Base-by-base conservation (phyloP, 2,329 filamentous ascomycete genomes). In the Colletotrichum higginsianum region DNA sequence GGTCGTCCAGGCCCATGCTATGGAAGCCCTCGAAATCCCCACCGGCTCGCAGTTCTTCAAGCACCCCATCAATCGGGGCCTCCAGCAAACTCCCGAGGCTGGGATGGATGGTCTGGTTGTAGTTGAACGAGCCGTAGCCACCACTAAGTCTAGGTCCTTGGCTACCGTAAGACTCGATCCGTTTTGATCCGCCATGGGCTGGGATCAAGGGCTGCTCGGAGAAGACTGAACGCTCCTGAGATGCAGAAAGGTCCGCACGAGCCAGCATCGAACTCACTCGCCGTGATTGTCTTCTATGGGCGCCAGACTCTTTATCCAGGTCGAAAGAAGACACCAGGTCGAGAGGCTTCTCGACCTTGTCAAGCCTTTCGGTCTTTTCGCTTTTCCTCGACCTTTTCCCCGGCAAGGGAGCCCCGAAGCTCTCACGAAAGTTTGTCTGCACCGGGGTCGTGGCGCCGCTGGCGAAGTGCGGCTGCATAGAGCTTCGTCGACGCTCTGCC, bases 251-350 rank as follows among this genome's bases (percentile, higher is more conserved):
- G 79, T 98, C 96, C 42, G 94, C 93, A 77, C 96, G 89, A 18
- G 95, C 95, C 64, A 98, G 86, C 82, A 98, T 89, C 18, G 96
- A 98, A 83, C 96, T 99, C 35, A 98, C 93, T 61, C 96, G 90
- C 53, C 96, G 90, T 21, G 90, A 92, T 73, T 89, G 90, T 71
- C 90, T 85, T 62, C 90, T 84, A 0, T 86, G 87, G 15, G 85
- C 85, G 18, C 86, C 85, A 13, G 83, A 85, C 66, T 88, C 85
- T 63, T 87, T 87, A 67, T 94, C 92, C 52, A 93, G 88, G 66
- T 93, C 93, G n/a, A 96, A 82, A 0, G 92, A 90, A 3, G 92
- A 88, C 3, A 91, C 92, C 53, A 94, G 84, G 74, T 93, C 91
- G 52, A 90, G 79, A 0, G 86, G 82, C 67, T 86, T 87, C 40